Conservation (phyloP, 148 eudicot genomes). For the Cornus florida region DNA sequence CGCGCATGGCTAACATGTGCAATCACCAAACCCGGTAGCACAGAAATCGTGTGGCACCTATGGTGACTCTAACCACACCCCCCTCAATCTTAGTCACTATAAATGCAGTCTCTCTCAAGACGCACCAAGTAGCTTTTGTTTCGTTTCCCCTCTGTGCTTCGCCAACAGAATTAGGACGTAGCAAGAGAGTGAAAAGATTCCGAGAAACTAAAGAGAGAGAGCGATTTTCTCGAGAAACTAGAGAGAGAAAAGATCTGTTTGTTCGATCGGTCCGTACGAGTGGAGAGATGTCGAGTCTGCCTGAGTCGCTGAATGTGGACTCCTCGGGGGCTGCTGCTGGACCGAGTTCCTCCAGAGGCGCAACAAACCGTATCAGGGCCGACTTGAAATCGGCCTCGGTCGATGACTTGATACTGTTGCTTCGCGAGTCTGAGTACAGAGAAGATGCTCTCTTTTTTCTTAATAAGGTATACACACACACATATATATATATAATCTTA, state of each 20-base stretch:
- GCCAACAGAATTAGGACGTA: neutral
- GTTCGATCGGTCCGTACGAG: neutral
- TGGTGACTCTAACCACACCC: neutral
- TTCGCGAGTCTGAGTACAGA: neutral
- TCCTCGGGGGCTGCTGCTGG: neutral
- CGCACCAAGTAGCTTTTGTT: neutral
- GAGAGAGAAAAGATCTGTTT: neutral
- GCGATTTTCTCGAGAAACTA: neutral
- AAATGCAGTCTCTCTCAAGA: neutral
- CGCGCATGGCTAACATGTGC: no score
- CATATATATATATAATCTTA: neutral
- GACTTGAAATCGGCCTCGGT: neutral
- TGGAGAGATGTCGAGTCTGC: neutral
- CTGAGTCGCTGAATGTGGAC: neutral
- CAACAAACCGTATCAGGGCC: neutral
- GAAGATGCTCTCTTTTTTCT: neutral
- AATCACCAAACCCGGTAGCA: neutral
- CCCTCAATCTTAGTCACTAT: neutral
- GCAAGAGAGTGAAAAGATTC: no score
- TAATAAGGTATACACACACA: slow-evolving; percentile 2
- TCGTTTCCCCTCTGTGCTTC: no score
- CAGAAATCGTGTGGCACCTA: neutral
- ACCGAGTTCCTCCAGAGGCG: neutral
- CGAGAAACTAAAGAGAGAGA: neutral
- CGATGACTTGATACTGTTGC: neutral